A percentile compares a stretch with the other conserved stretches of the same genome.
Evolutionary conservation across 2,329 filamentous ascomycete genomes (phyloP).

Genomic region (Ceratocystis destructans): DNA sequence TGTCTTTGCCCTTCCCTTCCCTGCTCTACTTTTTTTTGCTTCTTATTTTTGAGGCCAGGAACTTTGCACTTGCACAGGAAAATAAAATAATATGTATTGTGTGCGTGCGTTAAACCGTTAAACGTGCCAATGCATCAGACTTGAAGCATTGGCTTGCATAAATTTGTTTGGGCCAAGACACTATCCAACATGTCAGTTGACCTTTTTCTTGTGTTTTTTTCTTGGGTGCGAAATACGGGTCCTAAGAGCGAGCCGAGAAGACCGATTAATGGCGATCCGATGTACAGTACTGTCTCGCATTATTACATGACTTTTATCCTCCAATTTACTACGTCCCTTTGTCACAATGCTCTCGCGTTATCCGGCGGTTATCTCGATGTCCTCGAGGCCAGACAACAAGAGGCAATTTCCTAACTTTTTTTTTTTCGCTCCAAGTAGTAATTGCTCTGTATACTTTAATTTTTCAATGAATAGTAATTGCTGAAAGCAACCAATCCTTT

Average conservation of each 20-base stretch:
- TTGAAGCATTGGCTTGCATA: constrained; percentile 4
- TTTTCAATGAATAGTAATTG: not conserved
- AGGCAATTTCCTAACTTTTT: not conserved
- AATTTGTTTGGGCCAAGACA: constrained; percentile 21
- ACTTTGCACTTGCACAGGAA: not conserved
- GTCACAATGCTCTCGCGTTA: not conserved
- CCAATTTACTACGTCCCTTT: not conserved
- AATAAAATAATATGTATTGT: not conserved
- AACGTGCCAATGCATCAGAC: constrained; percentile 2
- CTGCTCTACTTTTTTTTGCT: not conserved
- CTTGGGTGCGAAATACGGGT: not conserved
- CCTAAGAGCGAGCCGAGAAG: no score
- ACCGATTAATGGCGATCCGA: not conserved
- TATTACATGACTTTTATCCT: not conserved
- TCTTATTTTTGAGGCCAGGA: constrained; percentile 1
- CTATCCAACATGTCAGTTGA: constrained; percentile 13
- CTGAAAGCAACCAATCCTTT: not conserved
- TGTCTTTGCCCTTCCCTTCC: not conserved
- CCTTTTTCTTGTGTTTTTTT: not conserved
- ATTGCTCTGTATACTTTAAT: not conserved
- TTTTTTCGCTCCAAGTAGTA: not conserved
- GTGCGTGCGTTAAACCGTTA: not conserved
- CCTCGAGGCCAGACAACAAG: not conserved
- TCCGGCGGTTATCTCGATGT: not conserved
- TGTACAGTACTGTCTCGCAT: not conserved